Evolutionary conservation across 2,329 filamentous ascomycete genomes (phyloP).

Genomic region (Fusarium tanahbumbuense): DNA sequence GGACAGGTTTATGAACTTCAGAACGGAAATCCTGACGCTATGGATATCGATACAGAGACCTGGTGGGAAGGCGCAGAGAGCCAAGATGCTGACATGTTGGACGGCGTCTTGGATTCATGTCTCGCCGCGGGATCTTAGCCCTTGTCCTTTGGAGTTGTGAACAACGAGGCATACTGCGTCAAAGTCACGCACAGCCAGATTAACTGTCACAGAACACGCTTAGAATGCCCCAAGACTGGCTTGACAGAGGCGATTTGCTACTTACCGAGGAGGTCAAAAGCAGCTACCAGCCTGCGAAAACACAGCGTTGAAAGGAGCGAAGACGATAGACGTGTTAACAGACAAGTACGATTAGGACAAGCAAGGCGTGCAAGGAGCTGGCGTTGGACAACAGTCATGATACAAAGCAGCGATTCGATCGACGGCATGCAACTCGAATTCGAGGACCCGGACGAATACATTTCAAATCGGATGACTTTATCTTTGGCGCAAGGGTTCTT

Average conservation of each 20-base stretch:
- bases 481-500: constrained; percentile 43
- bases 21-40: constrained; percentile 66
- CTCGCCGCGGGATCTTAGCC: constrained; percentile 58
- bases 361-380: constrained; percentile 41
- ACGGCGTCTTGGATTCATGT: constrained; percentile 68
- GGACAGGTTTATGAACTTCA: constrained; percentile 53
- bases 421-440: constrained; percentile 23
- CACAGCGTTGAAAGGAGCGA: background rate
- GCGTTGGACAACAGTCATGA: constrained; percentile 41
- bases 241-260: background rate
- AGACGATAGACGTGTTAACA: constrained; percentile 7
- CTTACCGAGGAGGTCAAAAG: background rate
- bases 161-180: background rate
- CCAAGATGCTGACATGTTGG: constrained; percentile 64
- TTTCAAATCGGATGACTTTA: constrained; percentile 43
- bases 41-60: constrained; percentile 69
- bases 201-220: background rate
- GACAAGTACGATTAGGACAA: constrained; percentile 22
- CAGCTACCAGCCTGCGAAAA: background rate
- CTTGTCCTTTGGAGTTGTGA: background rate
- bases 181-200: background rate
- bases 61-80: constrained; percentile 71
- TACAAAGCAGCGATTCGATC: constrained; percentile 23
- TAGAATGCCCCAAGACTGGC: background rate
- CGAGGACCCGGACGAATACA: constrained; percentile 34